A percentile compares a stretch with the other conserved stretches of the same genome.
These are phyloP conservation scores for Trichoderma sp. DNA, from an alignment of 2,329 filamentous ascomycete genomes.

Conservation along the genomic window DNA sequence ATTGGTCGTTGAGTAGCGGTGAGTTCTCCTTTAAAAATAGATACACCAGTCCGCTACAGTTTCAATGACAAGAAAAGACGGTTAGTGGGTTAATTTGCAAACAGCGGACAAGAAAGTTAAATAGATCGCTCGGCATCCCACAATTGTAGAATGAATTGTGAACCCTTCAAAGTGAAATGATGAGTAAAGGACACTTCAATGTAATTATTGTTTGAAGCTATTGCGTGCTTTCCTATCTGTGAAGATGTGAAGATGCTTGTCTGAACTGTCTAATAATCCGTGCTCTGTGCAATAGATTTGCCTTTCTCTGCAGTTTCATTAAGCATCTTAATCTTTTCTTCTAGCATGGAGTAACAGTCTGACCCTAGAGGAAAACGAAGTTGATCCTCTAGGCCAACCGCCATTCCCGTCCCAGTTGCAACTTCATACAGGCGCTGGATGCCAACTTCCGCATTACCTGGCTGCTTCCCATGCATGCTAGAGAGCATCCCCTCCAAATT, in stretches of 20 bases:
- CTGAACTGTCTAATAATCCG: neutral
- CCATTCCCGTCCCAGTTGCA: neutral
- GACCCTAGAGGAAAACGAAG: neutral
- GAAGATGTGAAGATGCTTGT: neutral
- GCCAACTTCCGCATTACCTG: neutral
- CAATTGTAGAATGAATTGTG: too few relatives aligned
- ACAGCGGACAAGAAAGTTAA: too few relatives aligned
- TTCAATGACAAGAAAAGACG: too few relatives aligned
- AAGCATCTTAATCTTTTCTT: neutral
- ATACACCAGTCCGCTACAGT: too few relatives aligned
- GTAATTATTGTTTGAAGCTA: neutral
- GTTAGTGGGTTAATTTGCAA: too few relatives aligned
- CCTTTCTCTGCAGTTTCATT: neutral
- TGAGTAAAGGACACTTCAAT: neutral
- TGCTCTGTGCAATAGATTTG: neutral
- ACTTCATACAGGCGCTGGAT: conserved; percentile 1
- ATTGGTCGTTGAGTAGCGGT: too few relatives aligned
- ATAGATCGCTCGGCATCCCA: too few relatives aligned
- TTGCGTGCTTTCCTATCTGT: neutral
- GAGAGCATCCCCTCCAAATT: neutral
- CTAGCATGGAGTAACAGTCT: neutral
- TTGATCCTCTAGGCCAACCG: neutral
- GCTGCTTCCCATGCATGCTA: neutral
- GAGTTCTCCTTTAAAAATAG: too few relatives aligned
- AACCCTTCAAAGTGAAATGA: too few relatives aligned